These are phyloP conservation scores for Rosa rugosa DNA, from an alignment of 306 rosid genomes.

Conservation along the genomic window DNA sequence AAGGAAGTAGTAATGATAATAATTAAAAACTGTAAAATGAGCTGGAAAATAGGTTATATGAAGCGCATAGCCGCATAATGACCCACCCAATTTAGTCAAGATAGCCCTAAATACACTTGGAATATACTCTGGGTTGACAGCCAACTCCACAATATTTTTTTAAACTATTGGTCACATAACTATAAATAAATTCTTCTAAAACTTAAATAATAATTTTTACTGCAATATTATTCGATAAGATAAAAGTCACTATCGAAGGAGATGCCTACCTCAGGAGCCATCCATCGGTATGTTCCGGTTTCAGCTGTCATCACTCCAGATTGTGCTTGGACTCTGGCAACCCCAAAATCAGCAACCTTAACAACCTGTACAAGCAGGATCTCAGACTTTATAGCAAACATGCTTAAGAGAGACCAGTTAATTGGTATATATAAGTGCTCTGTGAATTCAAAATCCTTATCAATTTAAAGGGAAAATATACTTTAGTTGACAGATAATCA, in stretches of 20 bases:
- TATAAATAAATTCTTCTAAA: neutral
- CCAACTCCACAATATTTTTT: neutral
- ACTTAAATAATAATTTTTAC: neutral
- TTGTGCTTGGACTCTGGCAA: constrained; percentile 93
- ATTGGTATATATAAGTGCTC: neutral
- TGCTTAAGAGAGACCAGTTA: neutral
- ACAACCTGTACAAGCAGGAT: constrained; percentile 63
- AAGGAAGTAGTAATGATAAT: neutral
- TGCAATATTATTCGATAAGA: neutral
- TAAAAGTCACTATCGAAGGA: constrained; percentile 10
- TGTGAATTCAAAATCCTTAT: neutral
- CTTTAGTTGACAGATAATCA: constrained; percentile 11
- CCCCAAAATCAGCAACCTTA: constrained; percentile 99
- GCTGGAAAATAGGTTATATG: constrained; percentile 14
- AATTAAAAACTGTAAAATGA: constrained; percentile 8
- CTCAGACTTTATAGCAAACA: neutral
- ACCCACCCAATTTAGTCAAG: neutral
- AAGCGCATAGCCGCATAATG: neutral
- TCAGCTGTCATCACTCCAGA: constrained; percentile 99
- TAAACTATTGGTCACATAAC: neutral
- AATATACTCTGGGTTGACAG: neutral
- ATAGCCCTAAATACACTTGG: neutral
- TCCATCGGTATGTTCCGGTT: constrained; percentile 99
- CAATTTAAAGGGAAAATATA: constrained; percentile 13
- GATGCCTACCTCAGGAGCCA: constrained; percentile 95